Conservation (phyloP, 768 basidiomycete species). For the Lactarius quietus region DNA sequence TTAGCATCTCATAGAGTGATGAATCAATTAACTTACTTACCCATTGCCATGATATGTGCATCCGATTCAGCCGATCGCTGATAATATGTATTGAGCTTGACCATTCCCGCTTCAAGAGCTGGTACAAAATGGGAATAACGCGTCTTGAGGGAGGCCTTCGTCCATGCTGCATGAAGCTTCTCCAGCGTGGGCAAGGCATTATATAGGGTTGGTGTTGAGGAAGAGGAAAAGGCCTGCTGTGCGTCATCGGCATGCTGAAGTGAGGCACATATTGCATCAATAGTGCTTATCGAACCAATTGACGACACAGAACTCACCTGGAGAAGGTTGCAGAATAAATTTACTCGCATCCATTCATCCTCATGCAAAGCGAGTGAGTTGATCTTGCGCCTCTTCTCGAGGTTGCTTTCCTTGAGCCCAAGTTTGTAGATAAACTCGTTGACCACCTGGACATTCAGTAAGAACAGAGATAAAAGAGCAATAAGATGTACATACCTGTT, state of each 20-base stretch:
- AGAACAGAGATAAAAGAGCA: not conserved
- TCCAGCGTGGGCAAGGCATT: not conserved
- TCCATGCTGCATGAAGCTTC: not conserved
- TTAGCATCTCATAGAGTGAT: too few relatives aligned
- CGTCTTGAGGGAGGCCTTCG: not conserved
- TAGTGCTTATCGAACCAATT: not conserved
- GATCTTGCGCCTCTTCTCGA: too few relatives aligned
- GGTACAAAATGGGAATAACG: not conserved
- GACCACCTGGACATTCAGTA: not conserved
- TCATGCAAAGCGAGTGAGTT: too few relatives aligned
- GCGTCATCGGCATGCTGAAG: not conserved
- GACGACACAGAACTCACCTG: not conserved
- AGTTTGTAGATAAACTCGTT: not conserved
- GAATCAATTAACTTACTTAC: too few relatives aligned
- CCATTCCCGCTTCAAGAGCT: not conserved
- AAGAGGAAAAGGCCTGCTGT: slow-evolving; percentile 1
- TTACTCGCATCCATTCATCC: too few relatives aligned
- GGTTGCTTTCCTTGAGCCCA: not conserved
- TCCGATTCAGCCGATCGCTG: not conserved
- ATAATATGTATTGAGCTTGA: not conserved
- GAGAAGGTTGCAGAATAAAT: not conserved
- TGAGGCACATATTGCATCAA: not conserved
- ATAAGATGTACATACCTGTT: not conserved
- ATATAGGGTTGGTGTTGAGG: not conserved
- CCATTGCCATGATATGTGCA: not conserved